These are phyloP conservation scores for Wallacemonas sp. DNA, from an alignment of 208 protist species.

Conservation along the genomic window DNA sequence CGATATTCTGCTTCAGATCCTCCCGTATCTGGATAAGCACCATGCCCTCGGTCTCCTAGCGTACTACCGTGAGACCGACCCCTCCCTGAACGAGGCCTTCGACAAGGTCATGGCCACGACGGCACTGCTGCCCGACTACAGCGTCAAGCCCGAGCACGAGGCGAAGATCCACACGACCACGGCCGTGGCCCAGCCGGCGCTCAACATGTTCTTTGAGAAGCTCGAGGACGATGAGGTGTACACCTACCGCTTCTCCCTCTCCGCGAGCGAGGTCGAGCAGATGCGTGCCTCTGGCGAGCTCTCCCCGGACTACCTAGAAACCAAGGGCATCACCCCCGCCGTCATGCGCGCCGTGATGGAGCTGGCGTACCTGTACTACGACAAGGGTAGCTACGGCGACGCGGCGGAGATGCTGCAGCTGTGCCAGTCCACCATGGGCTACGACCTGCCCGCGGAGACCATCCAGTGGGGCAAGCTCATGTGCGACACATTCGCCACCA, in stretches of 20 bases:
- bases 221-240: constrained; percentile 48
- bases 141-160: constrained; percentile 76
- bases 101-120: constrained; percentile 67
- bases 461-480: constrained; percentile 90
- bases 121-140: constrained; percentile 63
- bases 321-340: constrained; percentile 64
- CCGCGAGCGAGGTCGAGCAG: constrained; percentile 71
- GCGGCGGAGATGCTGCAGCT: constrained; percentile 82
- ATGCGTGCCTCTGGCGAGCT: constrained; percentile 76
- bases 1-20: constrained; percentile 70
- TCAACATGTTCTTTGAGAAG: constrained; percentile 79
- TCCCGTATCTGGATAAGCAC: constrained; percentile 90
- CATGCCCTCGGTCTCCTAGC: constrained; percentile 75
- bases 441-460: constrained; percentile 62
- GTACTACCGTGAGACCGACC: constrained; percentile 72
- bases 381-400: constrained; percentile 80
- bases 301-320: constrained; percentile 70
- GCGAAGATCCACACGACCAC: constrained; percentile 57
- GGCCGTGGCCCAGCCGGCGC: constrained; percentile 54
- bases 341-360: constrained; percentile 79
- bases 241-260: constrained; percentile 83
- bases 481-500: constrained; percentile 79
- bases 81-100: constrained; percentile 76
- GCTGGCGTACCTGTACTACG: constrained; percentile 86
- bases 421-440: constrained; percentile 81